phyloP scores from a whole-genome alignment of 2,329 filamentous ascomycete species.

The Apiospora koreana region DNA sequence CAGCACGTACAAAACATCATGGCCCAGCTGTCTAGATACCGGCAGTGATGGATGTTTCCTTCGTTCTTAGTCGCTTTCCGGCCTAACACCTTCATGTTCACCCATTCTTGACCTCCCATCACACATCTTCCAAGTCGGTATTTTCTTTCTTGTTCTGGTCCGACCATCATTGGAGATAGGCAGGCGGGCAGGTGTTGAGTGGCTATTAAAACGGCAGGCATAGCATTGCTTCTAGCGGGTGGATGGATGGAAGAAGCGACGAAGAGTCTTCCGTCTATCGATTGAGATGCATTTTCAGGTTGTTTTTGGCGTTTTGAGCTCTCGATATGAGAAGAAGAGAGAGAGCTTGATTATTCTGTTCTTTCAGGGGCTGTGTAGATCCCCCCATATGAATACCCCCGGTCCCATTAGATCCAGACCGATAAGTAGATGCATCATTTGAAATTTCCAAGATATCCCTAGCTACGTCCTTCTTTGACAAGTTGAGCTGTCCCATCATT shows the following conservation, averaged over 20 bases:
- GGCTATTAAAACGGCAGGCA: background rate
- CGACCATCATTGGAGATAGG: background rate
- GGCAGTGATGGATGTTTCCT: constrained; percentile 43
- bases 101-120: background rate
- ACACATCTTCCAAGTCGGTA: background rate
- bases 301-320: constrained; percentile 6
- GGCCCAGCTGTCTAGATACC: constrained; percentile 68
- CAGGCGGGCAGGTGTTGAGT: background rate
- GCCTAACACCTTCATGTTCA: background rate
- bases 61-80: background rate
- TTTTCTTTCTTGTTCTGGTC: background rate
- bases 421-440: background rate
- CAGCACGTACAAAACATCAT: constrained; percentile 72
- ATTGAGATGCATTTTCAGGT: constrained; percentile 6
- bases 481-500: background rate
- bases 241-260: background rate
- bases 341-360: constrained; percentile 1
- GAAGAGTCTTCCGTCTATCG: background rate
- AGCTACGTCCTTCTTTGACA: background rate
- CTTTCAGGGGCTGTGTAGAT: background rate
- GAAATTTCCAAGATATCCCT: background rate
- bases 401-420: background rate
- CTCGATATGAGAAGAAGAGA: background rate
- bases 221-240: background rate
- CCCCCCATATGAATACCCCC: background rate